A percentile compares a stretch with the other conserved stretches of the same genome.
These are phyloP conservation scores for Biscogniauxia sp. DNA, from an alignment of 2,329 filamentous ascomycete species.

Conservation along the genomic window DNA sequence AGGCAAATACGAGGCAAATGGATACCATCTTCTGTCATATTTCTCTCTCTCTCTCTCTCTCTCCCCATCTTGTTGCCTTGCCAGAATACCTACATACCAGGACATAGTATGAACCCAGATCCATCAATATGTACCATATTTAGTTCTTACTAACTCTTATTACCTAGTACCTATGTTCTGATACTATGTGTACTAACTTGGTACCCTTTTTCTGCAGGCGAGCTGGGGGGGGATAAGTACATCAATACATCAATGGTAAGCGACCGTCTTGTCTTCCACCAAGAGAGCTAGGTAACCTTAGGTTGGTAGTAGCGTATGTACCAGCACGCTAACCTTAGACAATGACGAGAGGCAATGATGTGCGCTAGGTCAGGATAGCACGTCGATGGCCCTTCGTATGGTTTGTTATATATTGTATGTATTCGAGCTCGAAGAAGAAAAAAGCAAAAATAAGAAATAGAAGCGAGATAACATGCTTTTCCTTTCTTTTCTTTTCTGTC, in stretches of 20 bases:
- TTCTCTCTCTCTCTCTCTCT: neutral
- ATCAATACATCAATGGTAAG: too few species aligned
- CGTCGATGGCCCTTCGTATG: neutral
- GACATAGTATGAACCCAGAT: neutral
- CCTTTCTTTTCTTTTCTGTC: neutral
- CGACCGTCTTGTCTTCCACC: neutral
- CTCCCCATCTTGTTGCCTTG: neutral
- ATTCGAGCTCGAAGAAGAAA: neutral
- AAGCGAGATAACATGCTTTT: neutral
- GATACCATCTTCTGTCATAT: neutral
- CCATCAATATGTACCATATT: neutral
- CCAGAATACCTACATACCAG: too few species aligned
- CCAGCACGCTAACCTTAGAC: neutral
- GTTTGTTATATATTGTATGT: neutral
- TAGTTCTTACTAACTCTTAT: neutral
- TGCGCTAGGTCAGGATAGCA: neutral
- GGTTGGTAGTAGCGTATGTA: neutral
- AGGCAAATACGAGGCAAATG: slow-evolving; percentile 2
- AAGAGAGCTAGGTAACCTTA: neutral
- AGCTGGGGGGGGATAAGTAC: neutral
- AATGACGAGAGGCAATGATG: neutral
- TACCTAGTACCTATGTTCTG: too few species aligned
- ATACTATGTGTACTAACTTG: neutral
- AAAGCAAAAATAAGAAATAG: too few species aligned
- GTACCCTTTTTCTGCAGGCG: neutral